These are phyloP conservation scores for Ceratobasidium sp. DNA, from an alignment of 1,284 basidiomycete species.

Conservation along the genomic window DNA sequence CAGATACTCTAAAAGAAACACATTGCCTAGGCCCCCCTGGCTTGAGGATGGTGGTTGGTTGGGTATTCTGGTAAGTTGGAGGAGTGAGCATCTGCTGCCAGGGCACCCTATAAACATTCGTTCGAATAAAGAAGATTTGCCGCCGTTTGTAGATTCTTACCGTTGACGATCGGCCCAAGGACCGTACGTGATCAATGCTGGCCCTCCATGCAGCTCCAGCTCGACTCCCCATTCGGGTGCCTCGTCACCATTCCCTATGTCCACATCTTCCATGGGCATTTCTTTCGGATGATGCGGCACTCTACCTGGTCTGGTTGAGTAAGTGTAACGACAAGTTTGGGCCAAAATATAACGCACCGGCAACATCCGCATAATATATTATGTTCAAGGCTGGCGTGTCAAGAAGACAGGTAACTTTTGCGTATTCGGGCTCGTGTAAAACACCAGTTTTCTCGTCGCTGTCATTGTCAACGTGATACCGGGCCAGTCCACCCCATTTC, in stretches of 20 bases:
- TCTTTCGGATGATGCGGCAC: conserved; percentile 57
- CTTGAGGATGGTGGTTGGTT: conserved; percentile 68
- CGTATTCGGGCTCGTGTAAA: conserved; percentile 75
- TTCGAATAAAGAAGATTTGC: neutral
- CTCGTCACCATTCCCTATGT: conserved; percentile 87
- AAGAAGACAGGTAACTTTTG: conserved; percentile 85
- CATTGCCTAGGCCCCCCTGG: conserved; percentile 87
- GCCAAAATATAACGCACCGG: conserved; percentile 54
- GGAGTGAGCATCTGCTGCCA: conserved; percentile 88
- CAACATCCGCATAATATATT: conserved; percentile 83
- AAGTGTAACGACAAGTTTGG: neutral
- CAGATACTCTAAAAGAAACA: conserved; percentile 80
- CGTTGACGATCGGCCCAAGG: conserved; percentile 95
- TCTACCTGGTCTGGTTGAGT: conserved; percentile 59
- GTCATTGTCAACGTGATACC: conserved; percentile 57
- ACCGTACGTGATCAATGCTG: conserved; percentile 77
- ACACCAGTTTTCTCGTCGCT: conserved; percentile 48
- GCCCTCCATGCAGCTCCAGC: conserved; percentile 78
- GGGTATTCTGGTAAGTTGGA: conserved; percentile 75
- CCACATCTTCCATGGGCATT: conserved; percentile 63
- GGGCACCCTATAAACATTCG: conserved; percentile 65
- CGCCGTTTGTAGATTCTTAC: conserved; percentile 57
- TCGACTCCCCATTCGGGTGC: conserved; percentile 95
- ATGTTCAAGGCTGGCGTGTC: conserved; percentile 81
- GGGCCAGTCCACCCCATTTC: conserved; percentile 61